A percentile compares a stretch with the other conserved stretches of the same genome.
These are phyloP conservation scores for Neurospora pannonica DNA, from an alignment of 495 filamentous ascomycete species.

Conservation along the genomic window DNA sequence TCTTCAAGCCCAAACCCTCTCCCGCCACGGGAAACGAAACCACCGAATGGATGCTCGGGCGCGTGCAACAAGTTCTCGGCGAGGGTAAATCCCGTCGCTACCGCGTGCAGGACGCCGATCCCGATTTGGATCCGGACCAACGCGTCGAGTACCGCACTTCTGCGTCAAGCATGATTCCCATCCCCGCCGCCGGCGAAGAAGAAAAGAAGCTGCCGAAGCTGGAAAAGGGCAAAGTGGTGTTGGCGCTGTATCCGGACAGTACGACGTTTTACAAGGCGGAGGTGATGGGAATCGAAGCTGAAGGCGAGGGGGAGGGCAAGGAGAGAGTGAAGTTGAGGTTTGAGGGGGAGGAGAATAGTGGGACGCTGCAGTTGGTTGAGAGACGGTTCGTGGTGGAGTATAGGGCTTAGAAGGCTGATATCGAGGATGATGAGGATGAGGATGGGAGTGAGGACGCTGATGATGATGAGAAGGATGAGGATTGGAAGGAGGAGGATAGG, in stretches of 20 bases:
- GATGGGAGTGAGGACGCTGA: neutral
- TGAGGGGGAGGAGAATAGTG: conserved; percentile 77
- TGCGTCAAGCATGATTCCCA: conserved; percentile 74
- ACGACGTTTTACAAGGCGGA: conserved; percentile 97
- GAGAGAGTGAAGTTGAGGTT: conserved; percentile 59
- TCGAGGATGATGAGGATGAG: conserved; percentile 8
- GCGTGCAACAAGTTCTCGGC: conserved; percentile 72
- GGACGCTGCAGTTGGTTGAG: conserved; percentile 68
- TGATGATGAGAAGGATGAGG: neutral
- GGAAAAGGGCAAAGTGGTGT: conserved; percentile 66
- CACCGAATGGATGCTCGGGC: conserved; percentile 80
- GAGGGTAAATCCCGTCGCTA: conserved; percentile 86
- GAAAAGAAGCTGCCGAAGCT: conserved; percentile 40
- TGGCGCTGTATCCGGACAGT: conserved; percentile 81
- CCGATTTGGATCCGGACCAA: conserved; percentile 60
- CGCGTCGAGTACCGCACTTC: conserved; percentile 69
- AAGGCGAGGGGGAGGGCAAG: conserved; percentile 8
- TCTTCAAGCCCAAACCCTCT: conserved; percentile 72
- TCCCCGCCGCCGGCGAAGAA: conserved; percentile 39
- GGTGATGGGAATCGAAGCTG: conserved; percentile 61
- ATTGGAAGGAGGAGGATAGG: neutral
- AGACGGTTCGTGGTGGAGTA: conserved; percentile 74
- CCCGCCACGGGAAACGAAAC: conserved; percentile 47
- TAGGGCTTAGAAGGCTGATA: conserved; percentile 5
- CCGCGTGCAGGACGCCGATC: conserved; percentile 89